These are phyloP conservation scores for Nelumbo lutea DNA, from an alignment of 164 flowering plant genomes.

Conservation along the genomic window DNA sequence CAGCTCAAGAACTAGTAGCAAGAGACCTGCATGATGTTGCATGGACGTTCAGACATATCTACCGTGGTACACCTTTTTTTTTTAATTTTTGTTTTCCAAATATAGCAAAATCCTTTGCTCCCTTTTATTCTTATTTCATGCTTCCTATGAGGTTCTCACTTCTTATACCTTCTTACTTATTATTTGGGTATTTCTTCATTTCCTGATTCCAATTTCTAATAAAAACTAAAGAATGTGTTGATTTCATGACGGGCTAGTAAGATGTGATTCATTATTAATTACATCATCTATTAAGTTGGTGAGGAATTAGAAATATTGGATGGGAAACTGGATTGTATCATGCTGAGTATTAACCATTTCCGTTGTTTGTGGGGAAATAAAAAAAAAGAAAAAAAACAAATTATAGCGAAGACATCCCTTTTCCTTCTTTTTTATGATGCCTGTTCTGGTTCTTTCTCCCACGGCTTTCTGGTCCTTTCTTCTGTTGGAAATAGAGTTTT, in stretches of 20 bases:
- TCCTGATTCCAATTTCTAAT: background rate
- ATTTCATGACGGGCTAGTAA: background rate
- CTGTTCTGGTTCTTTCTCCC: no score
- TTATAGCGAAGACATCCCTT: no score
- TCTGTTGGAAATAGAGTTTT: no score
- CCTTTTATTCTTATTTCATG: no score
- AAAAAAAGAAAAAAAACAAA: no score
- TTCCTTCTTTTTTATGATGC: no score
- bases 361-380: no score
- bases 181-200: background rate
- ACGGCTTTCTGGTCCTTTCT: no score
- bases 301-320: background rate
- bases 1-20: constrained; percentile 82
- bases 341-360: background rate
- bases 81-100: background rate
- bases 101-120: background rate
- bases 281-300: background rate
- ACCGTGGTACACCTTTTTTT: constrained; percentile 52
- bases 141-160: no score
- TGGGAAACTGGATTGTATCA: background rate
- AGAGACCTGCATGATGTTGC: constrained; percentile 78
- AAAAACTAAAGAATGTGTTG: background rate
- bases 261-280: constrained; percentile 1
- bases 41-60: constrained; percentile 94
- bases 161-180: no score